Percentiles rank a stretch among this genome's conserved stretches.
Conservation (phyloP, 345 rosid genomes). For the Lenwebbia sp. region DNA sequence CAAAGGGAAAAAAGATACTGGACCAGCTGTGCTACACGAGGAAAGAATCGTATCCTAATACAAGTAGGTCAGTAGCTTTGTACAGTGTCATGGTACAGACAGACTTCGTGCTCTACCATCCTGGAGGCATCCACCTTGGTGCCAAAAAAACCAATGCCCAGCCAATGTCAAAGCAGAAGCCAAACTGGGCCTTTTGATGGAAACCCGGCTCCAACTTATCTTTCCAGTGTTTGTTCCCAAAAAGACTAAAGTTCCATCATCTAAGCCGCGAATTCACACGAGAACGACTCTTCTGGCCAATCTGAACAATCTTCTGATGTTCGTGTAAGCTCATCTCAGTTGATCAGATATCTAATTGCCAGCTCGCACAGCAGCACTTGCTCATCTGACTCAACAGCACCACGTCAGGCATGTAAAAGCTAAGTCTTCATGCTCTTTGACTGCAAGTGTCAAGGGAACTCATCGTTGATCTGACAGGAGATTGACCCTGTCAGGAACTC, state of each 20-base stretch:
- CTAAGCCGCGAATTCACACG: neutral
- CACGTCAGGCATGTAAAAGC: neutral
- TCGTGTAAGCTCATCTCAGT: neutral
- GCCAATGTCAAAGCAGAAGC: slow-evolving; percentile 15
- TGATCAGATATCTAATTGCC: neutral
- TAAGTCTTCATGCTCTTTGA: neutral
- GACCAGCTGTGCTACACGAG: slow-evolving; percentile 27
- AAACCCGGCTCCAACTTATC: slow-evolving; percentile 11
- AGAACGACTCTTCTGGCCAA: neutral
- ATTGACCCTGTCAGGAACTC: neutral
- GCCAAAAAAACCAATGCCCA: slow-evolving; percentile 14
- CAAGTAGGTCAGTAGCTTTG: slow-evolving; percentile 43
- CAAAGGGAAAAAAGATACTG: neutral
- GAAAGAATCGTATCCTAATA: slow-evolving; percentile 33
- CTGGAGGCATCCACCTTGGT: slow-evolving; percentile 14
- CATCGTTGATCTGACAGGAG: neutral
- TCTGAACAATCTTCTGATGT: neutral
- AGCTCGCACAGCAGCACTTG: neutral
- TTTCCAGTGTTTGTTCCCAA: neutral
- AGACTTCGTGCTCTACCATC: slow-evolving; percentile 1
- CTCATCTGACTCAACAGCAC: neutral
- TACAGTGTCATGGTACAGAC: slow-evolving; percentile 26
- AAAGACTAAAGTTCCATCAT: neutral
- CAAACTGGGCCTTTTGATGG: neutral
- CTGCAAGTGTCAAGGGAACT: neutral